Base-by-base conservation (phyloP, 2,329 filamentous ascomycete species). In the Fusarium austroafricanum region DNA sequence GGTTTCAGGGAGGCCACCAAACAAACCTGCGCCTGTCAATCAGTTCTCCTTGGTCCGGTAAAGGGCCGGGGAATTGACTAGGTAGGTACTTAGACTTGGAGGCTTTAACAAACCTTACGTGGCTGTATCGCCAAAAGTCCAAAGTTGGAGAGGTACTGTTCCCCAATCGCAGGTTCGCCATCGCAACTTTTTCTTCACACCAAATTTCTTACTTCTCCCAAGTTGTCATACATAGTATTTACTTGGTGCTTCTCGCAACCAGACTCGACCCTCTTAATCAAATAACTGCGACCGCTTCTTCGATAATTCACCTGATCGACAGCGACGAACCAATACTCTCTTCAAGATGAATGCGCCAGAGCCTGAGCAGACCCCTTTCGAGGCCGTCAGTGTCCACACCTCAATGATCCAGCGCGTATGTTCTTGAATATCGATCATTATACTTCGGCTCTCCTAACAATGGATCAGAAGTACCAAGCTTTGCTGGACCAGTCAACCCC, bases 401-500 rank as follows among this genome's bases (percentile, higher is more conserved):
- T 91, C 89, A 53, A 90, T 86, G 77, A 82, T 92, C 72, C 86
- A 89, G 81, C 87, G 90, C 81, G 92, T 94, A 82, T 74, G 89
- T 67, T 83, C 57, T n/a, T 43, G 2, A 44, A 35, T 21, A 21
- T 61, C 42, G 39, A 53, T 39, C 28, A 23, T 33, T 26, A 28
- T 39, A 26, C n/a, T 18, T 20, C 56, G 63, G 59, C 35, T 45
- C 28, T 51, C 45, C 53, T 58, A 55, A 57, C 42, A 63, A 58
- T 75, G 65, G 60, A 51, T 12, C 51, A 97, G 94, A 88, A 94
- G 84, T 98, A 97, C 79, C 96, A 99, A 89, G 86, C 92, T 57
- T 92, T 96, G 68, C 90, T 99, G 71, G 96, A 99, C 82, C 92
- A 94, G 82, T 95, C 92, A 52, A 98, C 95, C 11, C 96, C 96